These are phyloP conservation scores for Ustilago trichophora DNA, from an alignment of 1,284 basidiomycete species.

Conservation along the genomic window DNA sequence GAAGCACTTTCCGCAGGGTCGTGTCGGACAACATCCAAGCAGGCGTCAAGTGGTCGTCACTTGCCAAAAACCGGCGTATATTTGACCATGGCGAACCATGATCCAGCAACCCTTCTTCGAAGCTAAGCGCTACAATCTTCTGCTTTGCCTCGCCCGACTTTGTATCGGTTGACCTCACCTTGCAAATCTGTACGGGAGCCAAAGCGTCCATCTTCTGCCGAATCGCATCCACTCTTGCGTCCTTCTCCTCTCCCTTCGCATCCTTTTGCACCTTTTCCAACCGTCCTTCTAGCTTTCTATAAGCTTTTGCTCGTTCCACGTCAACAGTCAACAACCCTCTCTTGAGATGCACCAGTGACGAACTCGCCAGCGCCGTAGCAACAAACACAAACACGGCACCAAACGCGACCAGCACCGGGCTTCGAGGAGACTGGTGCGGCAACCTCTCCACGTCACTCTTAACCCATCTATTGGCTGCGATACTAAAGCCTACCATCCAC, in stretches of 20 bases:
- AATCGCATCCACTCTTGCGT: not conserved
- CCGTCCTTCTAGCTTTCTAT: not conserved
- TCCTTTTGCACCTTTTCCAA: not conserved
- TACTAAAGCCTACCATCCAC: constrained; percentile 17
- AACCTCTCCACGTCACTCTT: not conserved
- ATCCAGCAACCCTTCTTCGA: constrained; percentile 17
- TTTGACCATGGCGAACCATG: constrained; percentile 12
- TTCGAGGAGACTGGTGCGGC: constrained; percentile 8
- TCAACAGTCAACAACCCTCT: constrained; percentile 26
- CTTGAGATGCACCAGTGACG: constrained; percentile 5
- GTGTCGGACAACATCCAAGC: constrained; percentile 12
- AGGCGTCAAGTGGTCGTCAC: not conserved
- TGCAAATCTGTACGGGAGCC: constrained; percentile 16
- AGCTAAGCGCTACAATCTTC: constrained; percentile 1
- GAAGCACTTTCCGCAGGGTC: constrained; percentile 9
- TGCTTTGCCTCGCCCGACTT: not conserved
- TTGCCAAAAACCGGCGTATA: not conserved
- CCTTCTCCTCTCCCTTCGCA: not conserved
- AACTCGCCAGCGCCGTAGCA: constrained; percentile 12
- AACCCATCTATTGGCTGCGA: constrained; percentile 3
- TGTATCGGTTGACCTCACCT: constrained; percentile 1
- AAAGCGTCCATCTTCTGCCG: constrained; percentile 8
- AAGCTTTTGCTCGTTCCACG: constrained; percentile 21
- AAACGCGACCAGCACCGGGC: constrained; percentile 5
- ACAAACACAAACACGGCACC: constrained; percentile 18